phyloP scores from a whole-genome alignment of 2,329 filamentous ascomycete species.

The Alternaria ethzedia region DNA sequence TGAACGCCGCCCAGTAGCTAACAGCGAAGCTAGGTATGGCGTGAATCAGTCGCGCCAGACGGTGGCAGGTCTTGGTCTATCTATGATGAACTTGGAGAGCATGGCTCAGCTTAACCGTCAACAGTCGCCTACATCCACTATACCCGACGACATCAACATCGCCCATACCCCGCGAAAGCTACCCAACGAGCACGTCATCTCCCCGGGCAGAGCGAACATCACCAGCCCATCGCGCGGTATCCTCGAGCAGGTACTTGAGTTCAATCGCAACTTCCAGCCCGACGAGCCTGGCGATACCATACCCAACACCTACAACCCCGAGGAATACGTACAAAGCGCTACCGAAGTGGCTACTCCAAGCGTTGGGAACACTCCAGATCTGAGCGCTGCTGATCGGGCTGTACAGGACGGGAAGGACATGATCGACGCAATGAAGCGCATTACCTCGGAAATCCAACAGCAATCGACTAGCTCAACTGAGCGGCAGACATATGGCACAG shows the following conservation, averaged over 20 bases:
- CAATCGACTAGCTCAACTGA: slow-evolving; percentile 19
- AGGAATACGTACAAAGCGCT: slow-evolving; percentile 53
- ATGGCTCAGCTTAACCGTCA: slow-evolving; percentile 29
- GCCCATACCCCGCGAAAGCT: slow-evolving; percentile 15
- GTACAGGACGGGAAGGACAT: slow-evolving; percentile 45
- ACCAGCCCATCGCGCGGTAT: slow-evolving; percentile 25
- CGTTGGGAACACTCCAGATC: slow-evolving; percentile 50
- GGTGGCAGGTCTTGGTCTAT: slow-evolving; percentile 42
- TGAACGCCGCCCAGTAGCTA: slow-evolving; percentile 37
- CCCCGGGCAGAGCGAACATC: slow-evolving; percentile 23
- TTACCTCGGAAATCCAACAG: slow-evolving; percentile 34
- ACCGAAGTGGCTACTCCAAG: slow-evolving; percentile 58
- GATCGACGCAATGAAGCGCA: slow-evolving; percentile 36
- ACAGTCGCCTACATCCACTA: slow-evolving; percentile 41
- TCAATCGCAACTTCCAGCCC: slow-evolving; percentile 41
- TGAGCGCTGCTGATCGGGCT: slow-evolving; percentile 41
- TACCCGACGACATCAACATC: slow-evolving; percentile 34
- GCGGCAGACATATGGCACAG: slow-evolving; percentile 23
- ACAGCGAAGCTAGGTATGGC: slow-evolving; percentile 29
- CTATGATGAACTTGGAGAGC: slow-evolving; percentile 37
- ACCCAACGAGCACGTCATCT: slow-evolving; percentile 23
- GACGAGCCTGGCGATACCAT: slow-evolving; percentile 44
- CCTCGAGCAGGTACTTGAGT: slow-evolving; percentile 36
- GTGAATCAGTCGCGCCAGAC: slow-evolving; percentile 28
- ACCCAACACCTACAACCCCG: slow-evolving; percentile 46